A percentile compares a stretch with the other conserved stretches of the same genome.
These are phyloP conservation scores for Oryza longistaminata DNA, from an alignment of 176 grass and related monocot species.

Conservation along the genomic window DNA sequence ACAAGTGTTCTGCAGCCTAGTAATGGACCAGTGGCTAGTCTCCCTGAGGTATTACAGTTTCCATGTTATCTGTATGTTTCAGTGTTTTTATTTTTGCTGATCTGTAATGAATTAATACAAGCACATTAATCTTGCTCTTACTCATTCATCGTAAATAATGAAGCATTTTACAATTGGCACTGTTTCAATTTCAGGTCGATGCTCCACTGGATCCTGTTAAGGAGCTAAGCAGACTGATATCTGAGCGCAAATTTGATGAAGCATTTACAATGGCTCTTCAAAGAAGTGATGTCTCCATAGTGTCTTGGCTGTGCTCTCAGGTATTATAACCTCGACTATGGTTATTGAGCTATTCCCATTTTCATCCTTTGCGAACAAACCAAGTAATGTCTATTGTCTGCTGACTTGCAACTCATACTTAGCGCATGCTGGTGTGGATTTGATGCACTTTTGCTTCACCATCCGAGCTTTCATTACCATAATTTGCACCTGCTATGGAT, in stretches of 20 bases:
- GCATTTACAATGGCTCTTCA: constrained; percentile 96
- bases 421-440: background rate
- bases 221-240: constrained; percentile 66
- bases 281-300: constrained; percentile 78
- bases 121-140: background rate
- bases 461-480: background rate
- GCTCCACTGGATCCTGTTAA: constrained; percentile 68
- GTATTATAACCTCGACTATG: constrained; percentile 31
- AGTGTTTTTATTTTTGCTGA: background rate
- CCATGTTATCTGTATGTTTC: background rate
- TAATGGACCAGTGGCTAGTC: constrained; percentile 57
- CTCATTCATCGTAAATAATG: constrained; percentile 7
- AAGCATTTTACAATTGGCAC: constrained; percentile 7
- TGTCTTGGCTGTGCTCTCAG: constrained; percentile 94
- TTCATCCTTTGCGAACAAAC: constrained; percentile 9
- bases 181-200: constrained; percentile 65
- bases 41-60: constrained; percentile 48
- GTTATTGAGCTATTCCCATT: background rate
- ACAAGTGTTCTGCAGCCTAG: constrained; percentile 50
- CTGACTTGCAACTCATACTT: constrained; percentile 15
- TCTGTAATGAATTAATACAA: background rate
- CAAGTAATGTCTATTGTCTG: background rate
- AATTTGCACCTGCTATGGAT: background rate
- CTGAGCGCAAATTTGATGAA: constrained; percentile 77
- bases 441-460: background rate